phyloP scores from a whole-genome alignment of 2,329 filamentous ascomycete species.

The Ophiostoma quercus region DNA sequence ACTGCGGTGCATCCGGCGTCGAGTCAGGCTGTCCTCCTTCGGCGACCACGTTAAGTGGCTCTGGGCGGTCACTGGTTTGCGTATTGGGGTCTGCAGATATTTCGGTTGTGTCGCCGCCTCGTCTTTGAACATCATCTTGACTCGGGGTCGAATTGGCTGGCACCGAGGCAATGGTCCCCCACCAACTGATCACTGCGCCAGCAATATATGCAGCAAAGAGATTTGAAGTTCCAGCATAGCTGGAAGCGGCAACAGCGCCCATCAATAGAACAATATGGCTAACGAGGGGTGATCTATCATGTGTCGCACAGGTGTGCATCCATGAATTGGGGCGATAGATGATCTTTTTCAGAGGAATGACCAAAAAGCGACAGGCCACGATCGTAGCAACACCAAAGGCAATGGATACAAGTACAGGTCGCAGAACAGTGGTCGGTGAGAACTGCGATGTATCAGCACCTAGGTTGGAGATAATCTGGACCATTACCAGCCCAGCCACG shows the following conservation, averaged over 20 bases:
- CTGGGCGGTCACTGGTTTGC: neutral
- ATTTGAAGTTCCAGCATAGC: conserved; percentile 58
- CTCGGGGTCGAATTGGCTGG: neutral
- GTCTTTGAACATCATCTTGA: neutral
- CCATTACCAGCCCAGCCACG: conserved; percentile 70
- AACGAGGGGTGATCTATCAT: conserved; percentile 38
- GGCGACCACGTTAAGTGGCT: neutral
- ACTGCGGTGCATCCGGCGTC: neutral
- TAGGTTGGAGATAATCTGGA: conserved; percentile 66
- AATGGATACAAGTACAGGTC: conserved; percentile 45
- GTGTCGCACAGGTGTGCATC: conserved; percentile 31
- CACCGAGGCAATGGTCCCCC: conserved; percentile 39
- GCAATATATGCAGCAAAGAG: conserved; percentile 60
- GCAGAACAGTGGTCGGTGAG: conserved; percentile 38
- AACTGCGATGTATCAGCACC: conserved; percentile 34
- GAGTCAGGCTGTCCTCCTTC: neutral
- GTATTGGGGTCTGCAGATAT: neutral
- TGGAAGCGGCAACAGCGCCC: conserved; percentile 45
- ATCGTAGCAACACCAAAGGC: conserved; percentile 48
- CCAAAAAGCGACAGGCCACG: conserved; percentile 42
- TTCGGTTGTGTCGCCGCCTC: neutral
- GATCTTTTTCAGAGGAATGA: conserved; percentile 39
- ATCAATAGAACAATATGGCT: conserved; percentile 49
- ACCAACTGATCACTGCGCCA: conserved; percentile 56
- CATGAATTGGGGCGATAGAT: conserved; percentile 32